Percentiles rank a stretch among this genome's conserved stretches.
These are phyloP conservation scores for Solanum ossicruentum DNA, from an alignment of 257 asterid genomes.

Conservation along the genomic window DNA sequence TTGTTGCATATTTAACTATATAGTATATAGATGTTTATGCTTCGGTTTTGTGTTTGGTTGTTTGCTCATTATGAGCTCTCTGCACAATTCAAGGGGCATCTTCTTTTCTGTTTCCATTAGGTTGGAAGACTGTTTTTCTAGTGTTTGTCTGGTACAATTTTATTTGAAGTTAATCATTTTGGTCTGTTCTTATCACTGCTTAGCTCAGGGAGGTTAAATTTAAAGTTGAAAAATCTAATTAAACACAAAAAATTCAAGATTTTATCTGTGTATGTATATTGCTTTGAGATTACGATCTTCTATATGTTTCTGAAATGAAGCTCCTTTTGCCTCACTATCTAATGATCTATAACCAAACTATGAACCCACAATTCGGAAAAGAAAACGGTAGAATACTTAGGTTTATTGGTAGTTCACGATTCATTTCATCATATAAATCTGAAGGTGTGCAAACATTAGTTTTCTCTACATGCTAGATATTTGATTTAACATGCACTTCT, in stretches of 20 bases:
- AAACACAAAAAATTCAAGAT: neutral
- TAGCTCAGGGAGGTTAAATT: neutral
- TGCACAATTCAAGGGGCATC: neutral
- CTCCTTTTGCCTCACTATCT: neutral
- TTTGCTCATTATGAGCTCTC: neutral
- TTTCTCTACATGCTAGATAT: neutral
- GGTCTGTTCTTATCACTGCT: neutral
- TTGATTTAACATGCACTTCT: slow-evolving; percentile 12
- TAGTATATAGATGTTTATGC: neutral
- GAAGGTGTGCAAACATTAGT: neutral
- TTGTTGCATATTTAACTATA: neutral
- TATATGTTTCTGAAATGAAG: neutral
- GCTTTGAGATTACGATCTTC: neutral
- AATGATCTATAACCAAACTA: neutral
- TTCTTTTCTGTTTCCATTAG: neutral
- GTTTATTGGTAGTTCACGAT: neutral
- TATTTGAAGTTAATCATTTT: neutral
- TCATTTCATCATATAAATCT: neutral
- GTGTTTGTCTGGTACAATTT: neutral
- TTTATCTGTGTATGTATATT: neutral
- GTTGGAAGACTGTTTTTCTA: neutral
- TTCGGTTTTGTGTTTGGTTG: neutral
- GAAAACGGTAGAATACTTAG: neutral
- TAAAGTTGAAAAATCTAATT: neutral
- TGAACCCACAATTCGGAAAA: neutral